These are phyloP conservation scores for Musa itinerans DNA, from an alignment of 176 grass and related monocot genomes.

Conservation along the genomic window DNA sequence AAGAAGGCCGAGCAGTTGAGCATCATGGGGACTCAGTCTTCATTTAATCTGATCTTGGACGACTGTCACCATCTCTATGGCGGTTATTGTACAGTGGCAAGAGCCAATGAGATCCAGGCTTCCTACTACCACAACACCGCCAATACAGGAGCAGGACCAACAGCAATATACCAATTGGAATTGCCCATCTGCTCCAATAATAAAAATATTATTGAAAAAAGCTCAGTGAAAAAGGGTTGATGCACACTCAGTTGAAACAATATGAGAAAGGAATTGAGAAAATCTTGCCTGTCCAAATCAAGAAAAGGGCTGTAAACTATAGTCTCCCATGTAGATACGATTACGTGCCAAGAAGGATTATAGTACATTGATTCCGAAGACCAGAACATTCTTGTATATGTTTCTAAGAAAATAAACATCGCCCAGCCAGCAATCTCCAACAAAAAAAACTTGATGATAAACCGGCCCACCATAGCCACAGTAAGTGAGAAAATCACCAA, in stretches of 20 bases:
- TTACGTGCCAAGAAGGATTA: slow-evolving; percentile 73
- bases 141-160: slow-evolving; percentile 43
- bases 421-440: slow-evolving; percentile 69
- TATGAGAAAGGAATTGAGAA: background rate
- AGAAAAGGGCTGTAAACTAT: slow-evolving; percentile 82
- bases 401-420: slow-evolving; percentile 83
- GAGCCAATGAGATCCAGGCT: slow-evolving; percentile 32
- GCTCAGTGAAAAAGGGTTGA: background rate
- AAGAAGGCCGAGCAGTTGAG: background rate
- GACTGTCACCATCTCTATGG: slow-evolving; percentile 29
- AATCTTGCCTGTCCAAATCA: slow-evolving; percentile 66
- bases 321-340: slow-evolving; percentile 73
- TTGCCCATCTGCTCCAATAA: slow-evolving; percentile 59
- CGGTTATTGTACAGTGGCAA: slow-evolving; percentile 64
- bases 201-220: background rate
- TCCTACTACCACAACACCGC: slow-evolving; percentile 63
- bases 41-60: slow-evolving; percentile 63
- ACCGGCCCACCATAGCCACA: slow-evolving; percentile 71
- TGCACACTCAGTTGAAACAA: background rate
- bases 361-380: slow-evolving; percentile 75
- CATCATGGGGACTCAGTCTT: background rate
- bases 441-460: slow-evolving; percentile 67
- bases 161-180: slow-evolving; percentile 45
- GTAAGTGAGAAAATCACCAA: slow-evolving; percentile 64
- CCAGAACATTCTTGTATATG: slow-evolving; percentile 86